Evolutionary conservation across 108 stramenopile species (phyloP), one percentile per base, ranked within the genome.

Genomic region (Bacterosira constricta): DNA sequence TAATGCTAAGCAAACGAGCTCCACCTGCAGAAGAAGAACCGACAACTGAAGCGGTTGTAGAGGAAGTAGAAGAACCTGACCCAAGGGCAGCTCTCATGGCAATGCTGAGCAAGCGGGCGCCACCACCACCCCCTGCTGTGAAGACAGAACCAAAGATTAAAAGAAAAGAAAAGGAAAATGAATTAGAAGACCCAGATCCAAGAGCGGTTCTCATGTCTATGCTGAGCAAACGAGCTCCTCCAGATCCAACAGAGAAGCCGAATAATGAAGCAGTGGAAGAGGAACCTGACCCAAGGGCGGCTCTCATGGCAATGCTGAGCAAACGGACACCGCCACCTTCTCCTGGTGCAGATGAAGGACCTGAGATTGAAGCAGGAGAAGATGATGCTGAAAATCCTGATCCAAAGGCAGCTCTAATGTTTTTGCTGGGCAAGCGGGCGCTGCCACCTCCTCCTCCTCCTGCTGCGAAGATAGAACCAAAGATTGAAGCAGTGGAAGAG

Each of bases 181-280:
- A 50, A 50, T 1, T 21, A 50, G 4, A 8, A 23, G 27, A 52
- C 26, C 51, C 27, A 13, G 53, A 54, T n/a, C 13, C 53, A 54
- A 54, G 31, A 31, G 27, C 53, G 53, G 53, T 32, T 15, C 15
- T 34, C 4, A 35, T 12, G 8, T 9, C 13, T 0, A 52, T 63
- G 41, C 44, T 29, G 18, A 27, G 60, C 73, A 31, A 47, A 25
- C 21, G n/a, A n/a, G n/a, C n/a, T n/a, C n/a, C n/a, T n/a, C n/a
- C n/a, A n/a, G n/a, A n/a, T n/a, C n/a, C n/a, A n/a, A n/a, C n/a
- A n/a, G n/a, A n/a, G n/a, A n/a, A n/a, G n/a, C n/a, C n/a, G n/a
- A n/a, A n/a, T n/a, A n/a, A n/a, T n/a, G n/a, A n/a, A n/a, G n/a
- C n/a, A n/a, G n/a, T n/a, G n/a, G n/a, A n/a, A n/a, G n/a, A n/a